Evolutionary conservation across 805 yeast species (phyloP), one percentile per base, ranked within the genome.

Genomic region (Myxozyma vanderwaltii): DNA sequence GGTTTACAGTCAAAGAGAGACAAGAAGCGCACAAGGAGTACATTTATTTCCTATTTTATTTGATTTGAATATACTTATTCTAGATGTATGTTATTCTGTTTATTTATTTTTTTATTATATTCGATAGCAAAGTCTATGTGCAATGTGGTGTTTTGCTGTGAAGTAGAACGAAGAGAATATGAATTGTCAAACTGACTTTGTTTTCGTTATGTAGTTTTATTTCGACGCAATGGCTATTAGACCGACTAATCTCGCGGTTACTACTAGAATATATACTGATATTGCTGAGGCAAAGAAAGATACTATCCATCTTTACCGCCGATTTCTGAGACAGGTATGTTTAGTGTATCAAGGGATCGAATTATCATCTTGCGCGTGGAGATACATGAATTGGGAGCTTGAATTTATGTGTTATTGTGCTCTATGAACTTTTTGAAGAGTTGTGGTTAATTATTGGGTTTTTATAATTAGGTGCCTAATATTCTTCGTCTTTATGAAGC

Each of bases 191-290:
- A 29, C 33, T 29, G 33, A 29, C 33, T 10, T 29, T 29, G 33
- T 29, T 29, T 29, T 29, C 10, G 33, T n/a, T n/a, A n/a, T n/a
- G n/a, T n/a, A 33, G 12, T 8, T 3, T 35, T 4, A 35, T 23
- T n/a, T n/a, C n/a, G n/a, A 38, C 43, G 15, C 1, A 36, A 80
- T 79, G 82, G 77, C 79, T 81, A 88, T 91, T 23, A 75, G 82
- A 48, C 85, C 96, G 27, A 89, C 96, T 10, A 90, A 89, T 61
- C 87, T 87, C 75, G 95, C 96, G 15, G 89, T 86, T 74, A 82
- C 92, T 41, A 85, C 94, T 27, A 84, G 83, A 71, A 82, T 85
- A 69, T 81, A 89, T 58, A 79, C 81, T 61, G 76, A 84, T 48
- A 77, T 79, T 49, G 77, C 81, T 1, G 91, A 87, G 57, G 79